These are phyloP conservation scores for Scheffersomyces spartinae DNA, from an alignment of 805 yeast species.

Conservation along the genomic window DNA sequence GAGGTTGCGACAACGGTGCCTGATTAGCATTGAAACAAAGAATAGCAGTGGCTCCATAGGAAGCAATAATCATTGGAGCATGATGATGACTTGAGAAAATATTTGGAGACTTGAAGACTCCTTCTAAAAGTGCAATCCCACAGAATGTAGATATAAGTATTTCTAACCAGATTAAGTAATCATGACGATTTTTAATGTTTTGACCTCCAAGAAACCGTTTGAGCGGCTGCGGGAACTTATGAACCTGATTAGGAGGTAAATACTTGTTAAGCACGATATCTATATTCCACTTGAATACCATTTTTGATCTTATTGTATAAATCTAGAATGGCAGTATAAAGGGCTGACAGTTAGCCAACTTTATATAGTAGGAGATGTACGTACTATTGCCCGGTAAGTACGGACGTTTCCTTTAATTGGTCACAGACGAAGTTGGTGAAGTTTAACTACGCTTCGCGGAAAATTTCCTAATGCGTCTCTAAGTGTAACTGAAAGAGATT, in stretches of 20 bases:
- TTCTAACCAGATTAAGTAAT: conserved; percentile 35
- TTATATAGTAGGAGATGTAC: not conserved
- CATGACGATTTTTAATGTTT: conserved; percentile 16
- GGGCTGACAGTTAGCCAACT: not conserved
- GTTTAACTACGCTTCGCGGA: no score
- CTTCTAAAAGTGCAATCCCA: conserved; percentile 36
- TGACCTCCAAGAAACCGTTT: conserved; percentile 30
- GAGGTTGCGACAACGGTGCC: conserved; percentile 55
- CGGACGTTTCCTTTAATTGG: not conserved
- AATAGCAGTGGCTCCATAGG: conserved; percentile 55
- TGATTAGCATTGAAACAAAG: conserved; percentile 42
- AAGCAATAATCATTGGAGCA: conserved; percentile 40
- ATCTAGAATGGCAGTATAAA: no score
- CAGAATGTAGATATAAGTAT: conserved; percentile 32
- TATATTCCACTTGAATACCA: conserved; percentile 29
- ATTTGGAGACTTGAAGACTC: conserved; percentile 28
- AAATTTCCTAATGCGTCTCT: no score
- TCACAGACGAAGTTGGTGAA: no score
- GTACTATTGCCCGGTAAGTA: not conserved
- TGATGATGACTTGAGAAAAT: conserved; percentile 27
- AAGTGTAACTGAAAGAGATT: no score
- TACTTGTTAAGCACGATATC: conserved; percentile 18
- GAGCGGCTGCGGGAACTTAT: conserved; percentile 21
- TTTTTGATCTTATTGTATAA: no score
- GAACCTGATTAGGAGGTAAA: conserved; percentile 18